Conservation (phyloP, 345 rosid species). For the Theobroma cacao region DNA sequence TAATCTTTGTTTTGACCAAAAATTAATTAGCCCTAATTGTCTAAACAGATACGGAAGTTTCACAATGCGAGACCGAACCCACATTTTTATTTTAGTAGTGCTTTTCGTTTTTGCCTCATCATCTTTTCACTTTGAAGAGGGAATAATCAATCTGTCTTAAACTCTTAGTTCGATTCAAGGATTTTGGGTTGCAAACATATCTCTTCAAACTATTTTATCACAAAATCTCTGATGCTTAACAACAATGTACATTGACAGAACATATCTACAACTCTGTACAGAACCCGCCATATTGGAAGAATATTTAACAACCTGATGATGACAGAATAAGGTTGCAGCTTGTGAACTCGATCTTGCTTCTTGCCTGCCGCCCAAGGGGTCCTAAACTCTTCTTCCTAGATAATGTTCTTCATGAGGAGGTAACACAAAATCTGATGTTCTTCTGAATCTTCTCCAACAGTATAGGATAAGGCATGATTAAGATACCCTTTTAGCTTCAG, state of each 20-base stretch:
- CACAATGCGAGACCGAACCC: too few relatives aligned
- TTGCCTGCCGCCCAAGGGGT: neutral
- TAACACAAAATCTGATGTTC: neutral
- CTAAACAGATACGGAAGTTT: too few relatives aligned
- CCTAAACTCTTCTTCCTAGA: neutral
- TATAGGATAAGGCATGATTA: neutral
- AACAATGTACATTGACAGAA: neutral
- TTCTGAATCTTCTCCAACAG: neutral
- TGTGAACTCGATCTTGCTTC: neutral
- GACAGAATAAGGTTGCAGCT: slow-evolving; percentile 6
- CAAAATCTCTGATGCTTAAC: slow-evolving; percentile 8
- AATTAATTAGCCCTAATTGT: too few relatives aligned
- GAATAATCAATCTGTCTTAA: too few relatives aligned
- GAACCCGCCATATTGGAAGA: neutral
- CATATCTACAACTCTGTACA: neutral
- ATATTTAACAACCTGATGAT: neutral
- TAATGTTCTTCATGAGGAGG: too few relatives aligned
- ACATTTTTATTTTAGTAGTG: too few relatives aligned
- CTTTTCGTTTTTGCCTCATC: too few relatives aligned
- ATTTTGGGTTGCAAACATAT: neutral
- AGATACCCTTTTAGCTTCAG: neutral
- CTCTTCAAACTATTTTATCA: neutral
- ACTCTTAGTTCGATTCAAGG: neutral
- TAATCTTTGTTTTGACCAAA: too few relatives aligned
- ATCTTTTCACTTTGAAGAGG: too few relatives aligned